These are phyloP conservation scores for Mucor ambiguus DNA, from an alignment of 371 early-diverging fungal genomes.

Conservation along the genomic window DNA sequence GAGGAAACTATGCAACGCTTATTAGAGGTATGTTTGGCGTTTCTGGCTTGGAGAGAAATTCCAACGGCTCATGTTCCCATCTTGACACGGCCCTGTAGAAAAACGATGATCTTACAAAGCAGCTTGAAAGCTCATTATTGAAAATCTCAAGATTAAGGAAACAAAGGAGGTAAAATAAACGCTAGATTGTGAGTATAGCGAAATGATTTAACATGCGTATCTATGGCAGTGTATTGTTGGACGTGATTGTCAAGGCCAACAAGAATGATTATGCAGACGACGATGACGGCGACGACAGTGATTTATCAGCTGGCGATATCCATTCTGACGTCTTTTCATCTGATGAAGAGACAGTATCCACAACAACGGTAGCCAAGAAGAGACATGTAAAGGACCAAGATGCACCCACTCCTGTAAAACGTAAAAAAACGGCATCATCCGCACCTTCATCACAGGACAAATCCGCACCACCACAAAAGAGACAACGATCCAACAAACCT, in stretches of 20 bases:
- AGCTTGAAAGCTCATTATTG: slow-evolving; percentile 5
- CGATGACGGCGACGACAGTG: slow-evolving; percentile 10
- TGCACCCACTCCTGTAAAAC: not conserved
- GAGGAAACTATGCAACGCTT: slow-evolving; percentile 4
- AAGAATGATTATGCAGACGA: slow-evolving; percentile 6
- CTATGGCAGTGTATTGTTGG: slow-evolving; percentile 10
- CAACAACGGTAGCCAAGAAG: not conserved
- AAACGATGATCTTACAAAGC: slow-evolving; percentile 10
- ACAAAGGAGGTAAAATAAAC: slow-evolving; percentile 12
- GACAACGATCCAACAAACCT: slow-evolving; percentile 6
- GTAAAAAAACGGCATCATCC: slow-evolving; percentile 1
- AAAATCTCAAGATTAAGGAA: slow-evolving; percentile 12
- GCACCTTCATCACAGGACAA: not conserved
- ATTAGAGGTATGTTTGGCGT: slow-evolving; percentile 4
- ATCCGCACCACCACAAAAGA: slow-evolving; percentile 1
- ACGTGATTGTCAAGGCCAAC: slow-evolving; percentile 12
- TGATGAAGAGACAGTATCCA: not conserved
- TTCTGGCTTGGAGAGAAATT: not conserved
- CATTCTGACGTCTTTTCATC: not conserved
- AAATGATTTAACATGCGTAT: not conserved
- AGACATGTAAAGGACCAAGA: slow-evolving; percentile 1
- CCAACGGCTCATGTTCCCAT: not conserved
- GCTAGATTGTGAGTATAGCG: not conserved
- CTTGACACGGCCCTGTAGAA: slow-evolving; percentile 1
- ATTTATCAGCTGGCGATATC: slow-evolving; percentile 6